A percentile compares a stretch with the other conserved stretches of the same genome.
These are phyloP conservation scores for Ascomycota sp. DNA, from an alignment of 2,329 filamentous ascomycete species.

Conservation along the genomic window DNA sequence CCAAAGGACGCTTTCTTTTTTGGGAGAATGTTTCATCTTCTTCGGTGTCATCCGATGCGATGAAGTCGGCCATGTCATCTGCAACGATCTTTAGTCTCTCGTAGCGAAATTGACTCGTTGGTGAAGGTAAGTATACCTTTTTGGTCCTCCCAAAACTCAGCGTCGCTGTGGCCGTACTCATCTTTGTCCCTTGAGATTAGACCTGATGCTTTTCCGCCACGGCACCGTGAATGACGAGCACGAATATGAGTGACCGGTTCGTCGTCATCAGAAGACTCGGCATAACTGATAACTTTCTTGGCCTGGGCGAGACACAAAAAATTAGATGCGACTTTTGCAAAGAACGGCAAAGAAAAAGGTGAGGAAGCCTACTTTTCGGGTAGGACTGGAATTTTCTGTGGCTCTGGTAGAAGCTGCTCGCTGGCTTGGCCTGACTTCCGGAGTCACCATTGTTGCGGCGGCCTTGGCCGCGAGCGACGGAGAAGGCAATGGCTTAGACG, in stretches of 20 bases:
- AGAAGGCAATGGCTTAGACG: slow-evolving; percentile 27
- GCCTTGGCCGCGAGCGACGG: slow-evolving; percentile 19
- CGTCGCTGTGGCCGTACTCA: slow-evolving; percentile 51
- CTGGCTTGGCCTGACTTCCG: slow-evolving; percentile 9
- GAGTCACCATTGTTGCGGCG: slow-evolving; percentile 7
- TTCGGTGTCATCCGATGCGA: slow-evolving; percentile 74
- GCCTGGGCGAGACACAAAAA: slow-evolving; percentile 20
- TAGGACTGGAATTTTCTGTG: no score
- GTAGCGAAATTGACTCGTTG: slow-evolving; percentile 1
- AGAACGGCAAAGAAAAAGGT: no score
- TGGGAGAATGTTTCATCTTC: slow-evolving; percentile 34
- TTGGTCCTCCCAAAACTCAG: slow-evolving; percentile 40
- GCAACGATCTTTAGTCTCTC: neutral
- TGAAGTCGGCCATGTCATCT: slow-evolving; percentile 69
- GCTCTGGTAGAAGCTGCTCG: no score
- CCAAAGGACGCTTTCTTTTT: slow-evolving; percentile 54
- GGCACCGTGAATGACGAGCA: slow-evolving; percentile 17
- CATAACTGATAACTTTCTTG: slow-evolving; percentile 51
- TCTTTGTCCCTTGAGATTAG: slow-evolving; percentile 44
- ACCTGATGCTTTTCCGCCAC: slow-evolving; percentile 25
- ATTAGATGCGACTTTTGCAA: no score
- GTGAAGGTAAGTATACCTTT: slow-evolving; percentile 23
- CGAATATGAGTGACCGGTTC: slow-evolving; percentile 39
- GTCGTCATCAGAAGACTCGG: slow-evolving; percentile 66
- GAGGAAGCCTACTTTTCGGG: no score